Evolutionary conservation across 1,139 yeast genomes (phyloP).

Genomic region (Kodamaea sp.): DNA sequence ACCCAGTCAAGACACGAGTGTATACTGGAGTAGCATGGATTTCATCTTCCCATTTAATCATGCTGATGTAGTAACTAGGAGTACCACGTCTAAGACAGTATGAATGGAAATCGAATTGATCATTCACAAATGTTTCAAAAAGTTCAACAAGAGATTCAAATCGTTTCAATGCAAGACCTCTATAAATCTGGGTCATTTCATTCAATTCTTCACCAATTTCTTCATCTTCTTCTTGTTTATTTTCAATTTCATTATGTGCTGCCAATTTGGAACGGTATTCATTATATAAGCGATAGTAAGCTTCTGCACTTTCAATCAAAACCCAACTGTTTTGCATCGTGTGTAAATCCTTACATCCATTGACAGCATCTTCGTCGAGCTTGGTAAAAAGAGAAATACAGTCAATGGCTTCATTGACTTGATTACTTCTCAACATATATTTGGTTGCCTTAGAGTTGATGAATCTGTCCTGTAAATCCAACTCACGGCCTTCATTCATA

Average conservation of each 20-base stretch:
- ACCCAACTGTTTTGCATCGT: slow-evolving; percentile 93
- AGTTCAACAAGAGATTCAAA: slow-evolving; percentile 63
- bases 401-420: slow-evolving; percentile 71
- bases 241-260: slow-evolving; percentile 15
- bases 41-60: slow-evolving; percentile 77
- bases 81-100: slow-evolving; percentile 92
- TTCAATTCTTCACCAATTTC: slow-evolving; percentile 29
- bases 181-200: slow-evolving; percentile 40
- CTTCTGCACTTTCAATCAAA: slow-evolving; percentile 79
- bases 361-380: slow-evolving; percentile 65
- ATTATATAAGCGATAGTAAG: slow-evolving; percentile 47
- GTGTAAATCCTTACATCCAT: slow-evolving; percentile 85
- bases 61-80: slow-evolving; percentile 72
- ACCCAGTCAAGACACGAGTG: slow-evolving; percentile 65
- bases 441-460: slow-evolving; percentile 86
- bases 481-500: slow-evolving; percentile 67
- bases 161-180: slow-evolving; percentile 80
- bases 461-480: slow-evolving; percentile 88
- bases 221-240: slow-evolving; percentile 19
- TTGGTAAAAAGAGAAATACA: slow-evolving; percentile 79
- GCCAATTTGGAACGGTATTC: slow-evolving; percentile 19
- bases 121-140: slow-evolving; percentile 69
- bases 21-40: slow-evolving; percentile 69
- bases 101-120: slow-evolving; percentile 92
- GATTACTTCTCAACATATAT: slow-evolving; percentile 77